Percentiles rank a stretch among this genome's conserved stretches.
Evolutionary conservation across 768 basidiomycete species (phyloP).

Genomic region (Lactarius evosmus): DNA sequence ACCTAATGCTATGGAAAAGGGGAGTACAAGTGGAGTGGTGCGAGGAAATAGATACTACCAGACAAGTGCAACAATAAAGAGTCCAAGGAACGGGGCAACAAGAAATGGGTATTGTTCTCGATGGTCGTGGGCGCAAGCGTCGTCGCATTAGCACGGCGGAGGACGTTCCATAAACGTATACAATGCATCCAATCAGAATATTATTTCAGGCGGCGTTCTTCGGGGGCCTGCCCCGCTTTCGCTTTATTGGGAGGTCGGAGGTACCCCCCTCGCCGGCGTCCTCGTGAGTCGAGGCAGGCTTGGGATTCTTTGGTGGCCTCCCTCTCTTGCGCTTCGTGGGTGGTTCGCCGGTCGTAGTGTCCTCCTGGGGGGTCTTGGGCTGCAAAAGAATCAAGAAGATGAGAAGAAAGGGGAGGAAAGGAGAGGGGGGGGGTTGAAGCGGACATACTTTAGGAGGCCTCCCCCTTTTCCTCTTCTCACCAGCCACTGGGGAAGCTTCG

Average conservation of each 20-base stretch:
- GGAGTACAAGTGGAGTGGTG: constrained; percentile 26
- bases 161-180: constrained; percentile 34
- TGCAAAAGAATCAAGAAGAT: constrained; percentile 20
- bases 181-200: constrained; percentile 32
- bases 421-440: constrained; percentile 4
- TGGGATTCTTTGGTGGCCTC: constrained; percentile 67
- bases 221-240: constrained; percentile 72
- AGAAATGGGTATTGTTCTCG: constrained; percentile 37
- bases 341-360: constrained; percentile 39
- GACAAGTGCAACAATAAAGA: constrained; percentile 26
- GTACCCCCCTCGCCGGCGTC: constrained; percentile 39
- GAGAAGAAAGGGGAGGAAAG: constrained; percentile 4
- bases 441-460: constrained; percentile 49
- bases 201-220: constrained; percentile 32
- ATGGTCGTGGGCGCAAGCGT: constrained; percentile 34
- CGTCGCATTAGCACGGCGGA: constrained; percentile 27
- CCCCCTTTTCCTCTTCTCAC: constrained; percentile 46
- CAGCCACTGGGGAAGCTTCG: constrained; percentile 32
- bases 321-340: constrained; percentile 62
- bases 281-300: constrained; percentile 42
- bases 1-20: constrained; percentile 27
- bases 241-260: constrained; percentile 54
- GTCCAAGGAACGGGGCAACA: constrained; percentile 33
- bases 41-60: constrained; percentile 23
- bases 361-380: constrained; percentile 43